phyloP scores from a whole-genome alignment of 495 filamentous ascomycete genomes.

The Xylaria castorea region DNA sequence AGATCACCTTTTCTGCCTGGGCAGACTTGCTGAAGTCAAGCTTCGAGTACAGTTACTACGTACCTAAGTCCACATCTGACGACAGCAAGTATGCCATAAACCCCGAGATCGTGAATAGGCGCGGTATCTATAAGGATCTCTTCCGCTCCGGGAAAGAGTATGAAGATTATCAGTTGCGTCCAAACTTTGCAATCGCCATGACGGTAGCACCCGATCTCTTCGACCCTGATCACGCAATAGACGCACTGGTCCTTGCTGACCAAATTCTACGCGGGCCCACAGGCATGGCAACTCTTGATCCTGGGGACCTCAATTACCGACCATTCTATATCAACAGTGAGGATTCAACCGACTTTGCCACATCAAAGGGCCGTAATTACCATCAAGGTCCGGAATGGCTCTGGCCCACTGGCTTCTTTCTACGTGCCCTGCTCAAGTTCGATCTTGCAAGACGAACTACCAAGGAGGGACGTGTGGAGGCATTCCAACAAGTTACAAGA shows the following conservation, averaged over 20 bases:
- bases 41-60: slow-evolving; percentile 90
- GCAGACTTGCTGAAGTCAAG: slow-evolving; percentile 78
- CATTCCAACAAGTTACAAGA: slow-evolving; percentile 90
- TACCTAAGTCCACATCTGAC: slow-evolving; percentile 71
- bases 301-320: slow-evolving; percentile 87
- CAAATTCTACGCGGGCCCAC: slow-evolving; percentile 79
- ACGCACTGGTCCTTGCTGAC: slow-evolving; percentile 80
- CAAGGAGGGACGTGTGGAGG: slow-evolving; percentile 70
- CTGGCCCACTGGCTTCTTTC: slow-evolving; percentile 97
- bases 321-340: slow-evolving; percentile 95
- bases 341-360: slow-evolving; percentile 86
- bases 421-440: slow-evolving; percentile 88
- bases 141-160: slow-evolving; percentile 92
- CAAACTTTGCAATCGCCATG: slow-evolving; percentile 97
- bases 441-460: slow-evolving; percentile 76
- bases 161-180: slow-evolving; percentile 94
- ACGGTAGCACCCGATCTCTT: slow-evolving; percentile 90
- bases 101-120: slow-evolving; percentile 75
- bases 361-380: slow-evolving; percentile 93
- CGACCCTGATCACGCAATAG: slow-evolving; percentile 73
- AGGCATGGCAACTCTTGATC: slow-evolving; percentile 96
- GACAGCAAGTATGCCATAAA: slow-evolving; percentile 83
- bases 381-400: slow-evolving; percentile 99
- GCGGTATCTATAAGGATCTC: slow-evolving; percentile 97
- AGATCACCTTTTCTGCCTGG: slow-evolving; percentile 81